Conservation (phyloP, 371 early-diverging fungal genomes). For the Apophysomyces ossiformis region DNA sequence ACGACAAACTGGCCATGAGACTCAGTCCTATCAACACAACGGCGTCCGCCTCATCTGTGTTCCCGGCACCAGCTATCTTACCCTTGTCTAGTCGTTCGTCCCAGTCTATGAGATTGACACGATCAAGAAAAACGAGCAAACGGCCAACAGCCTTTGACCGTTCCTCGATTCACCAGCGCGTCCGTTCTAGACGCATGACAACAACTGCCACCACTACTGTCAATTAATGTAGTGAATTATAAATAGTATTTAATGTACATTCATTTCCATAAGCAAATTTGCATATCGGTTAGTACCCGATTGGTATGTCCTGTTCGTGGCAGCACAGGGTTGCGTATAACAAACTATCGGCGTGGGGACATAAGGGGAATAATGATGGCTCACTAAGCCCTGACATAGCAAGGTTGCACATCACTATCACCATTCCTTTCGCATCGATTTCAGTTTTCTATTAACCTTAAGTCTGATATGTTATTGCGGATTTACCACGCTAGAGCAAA, state of each 20-base stretch:
- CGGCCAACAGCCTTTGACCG: conserved; percentile 23
- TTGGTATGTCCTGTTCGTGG: not conserved
- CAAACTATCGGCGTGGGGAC: too few species aligned
- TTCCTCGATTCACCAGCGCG: conserved; percentile 21
- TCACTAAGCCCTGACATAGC: too few species aligned
- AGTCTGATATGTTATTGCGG: too few species aligned
- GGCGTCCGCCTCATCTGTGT: conserved; percentile 4
- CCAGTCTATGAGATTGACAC: conserved; percentile 19
- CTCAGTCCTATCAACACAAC: conserved; percentile 17
- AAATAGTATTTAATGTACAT: conserved; percentile 4
- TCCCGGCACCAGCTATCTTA: conserved; percentile 2
- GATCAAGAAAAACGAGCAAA: conserved; percentile 29
- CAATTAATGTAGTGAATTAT: not conserved
- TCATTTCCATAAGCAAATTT: not conserved
- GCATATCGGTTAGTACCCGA: not conserved
- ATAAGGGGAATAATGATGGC: too few species aligned
- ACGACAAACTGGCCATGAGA: conserved; percentile 10
- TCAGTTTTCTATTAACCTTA: too few species aligned
- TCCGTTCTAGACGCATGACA: conserved; percentile 21
- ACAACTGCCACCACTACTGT: conserved; percentile 13
- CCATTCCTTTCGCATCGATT: too few species aligned
- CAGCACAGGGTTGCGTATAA: not conserved
- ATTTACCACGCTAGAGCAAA: too few species aligned
- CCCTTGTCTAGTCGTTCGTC: conserved; percentile 11
- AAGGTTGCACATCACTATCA: too few species aligned